phyloP scores from a whole-genome alignment of 2,329 filamentous ascomycete genomes.

The Aspergillus pseudonomiae region DNA sequence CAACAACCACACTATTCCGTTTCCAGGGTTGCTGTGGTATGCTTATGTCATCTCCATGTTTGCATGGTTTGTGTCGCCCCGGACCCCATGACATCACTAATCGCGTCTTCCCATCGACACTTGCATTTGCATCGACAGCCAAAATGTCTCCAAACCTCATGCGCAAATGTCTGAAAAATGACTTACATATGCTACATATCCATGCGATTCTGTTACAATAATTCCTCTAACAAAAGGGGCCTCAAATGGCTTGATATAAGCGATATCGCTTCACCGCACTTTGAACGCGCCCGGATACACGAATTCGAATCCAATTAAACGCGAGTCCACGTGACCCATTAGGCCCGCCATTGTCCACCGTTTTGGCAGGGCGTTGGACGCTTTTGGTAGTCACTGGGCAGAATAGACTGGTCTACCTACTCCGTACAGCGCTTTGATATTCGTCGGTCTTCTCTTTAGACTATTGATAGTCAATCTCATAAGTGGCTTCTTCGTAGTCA shows the following conservation, averaged over 20 bases:
- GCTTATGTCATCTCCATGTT: conserved; percentile 22
- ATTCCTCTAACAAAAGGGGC: neutral
- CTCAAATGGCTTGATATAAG: conserved; percentile 1
- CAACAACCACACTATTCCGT: conserved; percentile 21
- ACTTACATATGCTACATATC: neutral
- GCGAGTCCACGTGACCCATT: conserved; percentile 37
- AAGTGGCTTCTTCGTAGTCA: neutral
- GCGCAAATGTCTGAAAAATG: neutral
- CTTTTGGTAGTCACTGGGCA: conserved; percentile 4
- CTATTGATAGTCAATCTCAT: neutral
- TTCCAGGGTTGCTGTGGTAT: conserved; percentile 18
- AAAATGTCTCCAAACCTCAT: neutral
- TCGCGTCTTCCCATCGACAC: conserved; percentile 29
- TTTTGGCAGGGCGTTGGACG: conserved; percentile 9
- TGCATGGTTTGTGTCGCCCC: conserved; percentile 23
- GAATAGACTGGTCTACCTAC: neutral
- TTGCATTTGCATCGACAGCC: conserved; percentile 3
- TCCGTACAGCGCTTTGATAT: neutral
- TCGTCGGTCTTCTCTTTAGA: neutral
- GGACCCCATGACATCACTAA: conserved; percentile 30
- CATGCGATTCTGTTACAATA: conserved; percentile 11
- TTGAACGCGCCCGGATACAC: conserved; percentile 26
- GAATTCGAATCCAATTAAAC: conserved; percentile 25
- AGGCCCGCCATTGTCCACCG: conserved; percentile 1
- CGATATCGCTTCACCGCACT: neutral